Evolutionary conservation across 495 filamentous ascomycete species (phyloP).

Genomic region (Collariella sp.): DNA sequence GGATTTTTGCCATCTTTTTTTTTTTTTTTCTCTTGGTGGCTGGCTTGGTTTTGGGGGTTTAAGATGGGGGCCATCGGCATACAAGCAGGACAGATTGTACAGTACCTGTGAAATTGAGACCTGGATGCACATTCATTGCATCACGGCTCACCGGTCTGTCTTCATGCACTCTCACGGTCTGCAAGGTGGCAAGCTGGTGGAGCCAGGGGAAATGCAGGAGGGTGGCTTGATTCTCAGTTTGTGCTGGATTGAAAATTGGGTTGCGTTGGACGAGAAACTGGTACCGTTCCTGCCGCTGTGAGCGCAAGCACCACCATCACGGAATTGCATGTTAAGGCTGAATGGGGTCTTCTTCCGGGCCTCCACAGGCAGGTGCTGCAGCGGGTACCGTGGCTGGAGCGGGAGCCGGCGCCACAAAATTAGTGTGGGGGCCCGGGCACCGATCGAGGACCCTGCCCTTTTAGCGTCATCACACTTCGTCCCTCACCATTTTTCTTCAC

Average conservation of each 20-base stretch:
- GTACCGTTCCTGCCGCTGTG: not conserved
- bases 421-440: slow-evolving; percentile 11
- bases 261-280: too few relatives aligned
- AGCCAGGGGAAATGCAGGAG: slow-evolving; percentile 1
- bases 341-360: slow-evolving; percentile 14
- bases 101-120: not conserved
- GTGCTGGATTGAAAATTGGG: not conserved
- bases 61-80: not conserved
- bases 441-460: not conserved
- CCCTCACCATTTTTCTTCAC: not conserved
- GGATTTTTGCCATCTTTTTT: not conserved
- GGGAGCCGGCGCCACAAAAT: slow-evolving; percentile 6
- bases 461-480: not conserved
- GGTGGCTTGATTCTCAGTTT: not conserved
- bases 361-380: slow-evolving; percentile 3
- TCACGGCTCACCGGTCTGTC: slow-evolving; percentile 6
- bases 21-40: too few relatives aligned
- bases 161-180: not conserved
- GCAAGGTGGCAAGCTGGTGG: slow-evolving; percentile 6
- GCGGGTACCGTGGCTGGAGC: slow-evolving; percentile 9
- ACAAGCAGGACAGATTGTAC: not conserved
- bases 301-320: not conserved
- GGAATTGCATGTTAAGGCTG: slow-evolving; percentile 11
- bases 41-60: not conserved
- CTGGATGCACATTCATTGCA: slow-evolving; percentile 2